Conservation (phyloP, 2,329 filamentous ascomycete genomes). For the Parascedosporium putredinis region DNA sequence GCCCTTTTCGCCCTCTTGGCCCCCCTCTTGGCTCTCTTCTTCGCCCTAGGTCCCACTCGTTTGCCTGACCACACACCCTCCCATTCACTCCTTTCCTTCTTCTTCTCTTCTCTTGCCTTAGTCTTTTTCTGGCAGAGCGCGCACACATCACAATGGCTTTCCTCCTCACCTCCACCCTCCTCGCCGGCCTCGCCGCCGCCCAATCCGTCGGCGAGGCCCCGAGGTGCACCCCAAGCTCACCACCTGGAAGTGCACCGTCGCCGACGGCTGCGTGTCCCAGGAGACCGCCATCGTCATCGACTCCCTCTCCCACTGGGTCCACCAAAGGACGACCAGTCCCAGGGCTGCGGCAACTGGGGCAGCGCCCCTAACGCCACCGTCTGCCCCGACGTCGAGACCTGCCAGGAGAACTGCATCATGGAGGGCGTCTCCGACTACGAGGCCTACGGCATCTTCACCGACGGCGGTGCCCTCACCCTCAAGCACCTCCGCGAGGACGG, state of each 20-base stretch:
- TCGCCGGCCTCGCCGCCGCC: conserved; percentile 20
- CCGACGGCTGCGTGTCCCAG: conserved; percentile 34
- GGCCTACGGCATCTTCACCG: conserved; percentile 20
- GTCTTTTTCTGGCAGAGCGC: too few relatives aligned
- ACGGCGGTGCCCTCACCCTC: conserved; percentile 20
- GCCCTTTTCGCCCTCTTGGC: too few relatives aligned
- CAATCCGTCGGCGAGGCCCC: conserved; percentile 27
- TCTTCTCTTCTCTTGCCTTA: background rate
- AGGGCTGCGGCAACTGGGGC: conserved; percentile 23
- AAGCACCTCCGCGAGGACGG: conserved; percentile 18
- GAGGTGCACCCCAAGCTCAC: conserved; percentile 40
- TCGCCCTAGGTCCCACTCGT: background rate
- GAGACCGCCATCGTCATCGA: conserved; percentile 41
- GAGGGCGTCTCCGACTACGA: conserved; percentile 39
- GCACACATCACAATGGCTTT: conserved; percentile 1
- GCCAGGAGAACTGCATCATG: conserved; percentile 43
- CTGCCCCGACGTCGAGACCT: conserved; percentile 38
- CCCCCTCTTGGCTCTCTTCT: background rate
- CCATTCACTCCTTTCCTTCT: background rate
- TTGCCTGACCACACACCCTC: background rate
- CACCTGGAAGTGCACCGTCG: conserved; percentile 41
- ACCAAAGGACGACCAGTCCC: conserved; percentile 24
- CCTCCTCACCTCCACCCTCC: conserved; percentile 12
- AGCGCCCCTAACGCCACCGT: conserved; percentile 27
- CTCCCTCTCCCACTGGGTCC: conserved; percentile 32